These are phyloP conservation scores for Solanum clarkiae DNA, from an alignment of 257 asterid genomes.

Conservation along the genomic window DNA sequence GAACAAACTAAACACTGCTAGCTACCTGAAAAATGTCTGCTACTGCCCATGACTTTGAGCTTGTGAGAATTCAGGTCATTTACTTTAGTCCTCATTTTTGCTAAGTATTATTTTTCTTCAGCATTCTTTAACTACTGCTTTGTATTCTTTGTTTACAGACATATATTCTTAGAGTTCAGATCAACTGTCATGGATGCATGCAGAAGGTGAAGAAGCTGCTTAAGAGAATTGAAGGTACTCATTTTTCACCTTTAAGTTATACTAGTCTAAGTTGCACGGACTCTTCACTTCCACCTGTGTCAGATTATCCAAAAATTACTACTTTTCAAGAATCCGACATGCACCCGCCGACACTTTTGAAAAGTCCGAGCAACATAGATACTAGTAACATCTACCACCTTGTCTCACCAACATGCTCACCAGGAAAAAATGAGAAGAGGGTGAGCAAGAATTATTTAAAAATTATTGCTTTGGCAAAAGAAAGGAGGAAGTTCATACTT, in stretches of 20 bases:
- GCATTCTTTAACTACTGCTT: not conserved
- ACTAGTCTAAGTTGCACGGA: not conserved
- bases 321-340: too few relatives aligned
- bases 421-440: not conserved
- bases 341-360: too few relatives aligned
- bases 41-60: constrained; percentile 12
- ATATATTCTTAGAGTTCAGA: constrained; percentile 48
- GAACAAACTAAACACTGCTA: not conserved
- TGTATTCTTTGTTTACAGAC: constrained; percentile 22
- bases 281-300: too few relatives aligned
- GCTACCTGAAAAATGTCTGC: constrained; percentile 12
- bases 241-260: not conserved
- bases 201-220: constrained; percentile 53
- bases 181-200: constrained; percentile 64
- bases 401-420: not conserved
- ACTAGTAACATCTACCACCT: not conserved
- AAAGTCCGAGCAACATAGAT: not conserved
- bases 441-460: not conserved
- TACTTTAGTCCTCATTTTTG: not conserved
- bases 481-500: not conserved
- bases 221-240: constrained; percentile 37
- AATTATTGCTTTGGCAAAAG: not conserved
- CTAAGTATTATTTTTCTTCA: not conserved
- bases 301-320: too few relatives aligned
- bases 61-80: constrained; percentile 23